Percentiles rank a stretch among this genome's conserved stretches.
These are phyloP conservation scores for Suillus occidentalis DNA, from an alignment of 768 basidiomycete species.

Conservation along the genomic window DNA sequence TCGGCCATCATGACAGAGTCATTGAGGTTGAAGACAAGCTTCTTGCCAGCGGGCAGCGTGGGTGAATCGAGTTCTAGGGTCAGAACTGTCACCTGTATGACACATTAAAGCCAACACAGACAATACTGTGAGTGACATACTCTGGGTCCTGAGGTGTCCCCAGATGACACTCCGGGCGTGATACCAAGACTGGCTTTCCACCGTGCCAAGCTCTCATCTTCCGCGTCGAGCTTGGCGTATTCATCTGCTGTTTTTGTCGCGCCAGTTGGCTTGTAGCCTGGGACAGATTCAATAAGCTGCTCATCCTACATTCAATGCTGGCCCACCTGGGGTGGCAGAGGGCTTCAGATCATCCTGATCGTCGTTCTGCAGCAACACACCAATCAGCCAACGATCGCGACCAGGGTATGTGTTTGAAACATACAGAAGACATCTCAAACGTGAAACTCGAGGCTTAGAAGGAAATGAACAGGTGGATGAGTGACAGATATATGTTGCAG, in stretches of 20 bases:
- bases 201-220: constrained; percentile 89
- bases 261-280: constrained; percentile 70
- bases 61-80: constrained; percentile 80
- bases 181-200: constrained; percentile 97
- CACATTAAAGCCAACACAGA: constrained; percentile 24
- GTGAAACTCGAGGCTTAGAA: constrained; percentile 3
- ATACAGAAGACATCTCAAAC: constrained; percentile 53
- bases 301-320: constrained; percentile 9
- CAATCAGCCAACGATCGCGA: constrained; percentile 4
- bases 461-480: constrained; percentile 12
- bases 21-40: constrained; percentile 66
- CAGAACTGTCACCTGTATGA: constrained; percentile 62
- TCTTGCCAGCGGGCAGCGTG: constrained; percentile 60
- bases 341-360: constrained; percentile 74
- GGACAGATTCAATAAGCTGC: constrained; percentile 12
- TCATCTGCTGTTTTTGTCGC: constrained; percentile 76
- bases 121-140: constrained; percentile 37
- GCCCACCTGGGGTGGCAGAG: constrained; percentile 63
- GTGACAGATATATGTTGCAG: constrained; percentile 18
- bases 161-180: constrained; percentile 45
- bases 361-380: constrained; percentile 40
- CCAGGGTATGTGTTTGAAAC: constrained; percentile 23
- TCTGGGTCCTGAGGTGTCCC: constrained; percentile 59
- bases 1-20: constrained; percentile 44
- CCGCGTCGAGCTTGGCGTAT: constrained; percentile 80